Percentiles rank a stretch among this genome's conserved stretches.
Evolutionary conservation across 768 basidiomycete genomes (phyloP).

Genomic region (Boletales sp.): DNA sequence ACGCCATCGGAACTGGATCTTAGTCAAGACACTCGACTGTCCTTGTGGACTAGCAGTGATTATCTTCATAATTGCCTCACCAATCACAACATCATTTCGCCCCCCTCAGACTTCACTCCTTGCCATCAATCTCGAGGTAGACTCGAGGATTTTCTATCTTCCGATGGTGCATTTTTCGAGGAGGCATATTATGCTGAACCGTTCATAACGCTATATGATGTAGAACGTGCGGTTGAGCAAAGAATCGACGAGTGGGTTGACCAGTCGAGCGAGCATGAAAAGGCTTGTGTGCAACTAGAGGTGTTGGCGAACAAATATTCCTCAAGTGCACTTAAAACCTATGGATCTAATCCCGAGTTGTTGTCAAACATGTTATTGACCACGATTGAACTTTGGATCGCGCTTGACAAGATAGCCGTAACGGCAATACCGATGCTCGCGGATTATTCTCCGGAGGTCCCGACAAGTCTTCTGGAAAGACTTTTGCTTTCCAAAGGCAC

Average conservation of each 20-base stretch:
- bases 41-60: conserved; percentile 26
- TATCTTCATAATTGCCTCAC: conserved; percentile 26
- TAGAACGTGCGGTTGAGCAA: conserved; percentile 32
- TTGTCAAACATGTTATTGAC: conserved; percentile 42
- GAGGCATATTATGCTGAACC: conserved; percentile 9
- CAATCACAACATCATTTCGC: neutral
- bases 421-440: conserved; percentile 21
- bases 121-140: conserved; percentile 1
- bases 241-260: conserved; percentile 34
- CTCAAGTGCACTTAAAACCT: conserved; percentile 20
- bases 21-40: conserved; percentile 29
- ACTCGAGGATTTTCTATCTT: conserved; percentile 16
- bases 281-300: conserved; percentile 19
- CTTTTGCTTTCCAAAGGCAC: conserved; percentile 28
- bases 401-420: conserved; percentile 26
- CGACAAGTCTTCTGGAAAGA: conserved; percentile 19
- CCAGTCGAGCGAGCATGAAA: neutral
- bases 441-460: conserved; percentile 33
- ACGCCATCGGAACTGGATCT: conserved; percentile 26
- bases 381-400: conserved; percentile 35
- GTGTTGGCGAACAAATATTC: conserved; percentile 25
- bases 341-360: conserved; percentile 35
- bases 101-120: neutral
- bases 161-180: conserved; percentile 4
- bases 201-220: conserved; percentile 28